Percentiles rank a stretch among this genome's conserved stretches.
These are phyloP conservation scores for Bipolaris victoriae DNA, from an alignment of 2,329 filamentous ascomycete genomes.

Conservation along the genomic window DNA sequence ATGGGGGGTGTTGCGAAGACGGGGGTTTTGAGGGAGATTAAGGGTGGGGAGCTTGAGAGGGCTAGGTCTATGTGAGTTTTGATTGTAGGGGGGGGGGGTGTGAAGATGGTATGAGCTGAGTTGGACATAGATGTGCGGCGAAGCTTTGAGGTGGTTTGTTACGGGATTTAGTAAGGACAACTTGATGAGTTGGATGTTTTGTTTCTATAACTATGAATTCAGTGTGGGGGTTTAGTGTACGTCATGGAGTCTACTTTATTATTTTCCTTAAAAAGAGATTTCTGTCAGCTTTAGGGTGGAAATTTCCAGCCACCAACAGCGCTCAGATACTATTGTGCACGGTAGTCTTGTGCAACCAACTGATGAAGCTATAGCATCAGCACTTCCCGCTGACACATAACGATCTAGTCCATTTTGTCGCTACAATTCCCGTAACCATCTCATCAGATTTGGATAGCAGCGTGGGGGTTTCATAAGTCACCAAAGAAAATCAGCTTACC, in stretches of 20 bases:
- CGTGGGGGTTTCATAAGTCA: background rate
- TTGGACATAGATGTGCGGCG: conserved; percentile 1
- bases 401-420: background rate
- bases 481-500: background rate
- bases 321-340: background rate
- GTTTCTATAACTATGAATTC: background rate
- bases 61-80: conserved; percentile 18
- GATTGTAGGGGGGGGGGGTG: background rate
- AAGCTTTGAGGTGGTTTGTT: conserved; percentile 2
- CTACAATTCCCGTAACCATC: background rate
- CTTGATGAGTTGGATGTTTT: no score
- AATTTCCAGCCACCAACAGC: background rate
- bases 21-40: conserved; percentile 54
- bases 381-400: background rate
- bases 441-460: background rate
- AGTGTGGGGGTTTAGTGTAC: background rate
- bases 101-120: background rate
- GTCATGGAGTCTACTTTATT: background rate
- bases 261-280: background rate
- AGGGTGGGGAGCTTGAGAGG: conserved; percentile 57
- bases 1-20: conserved; percentile 51
- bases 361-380: background rate
- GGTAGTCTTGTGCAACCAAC: background rate
- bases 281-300: background rate
- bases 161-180: no score